These are phyloP conservation scores for Tuber umbilicatum DNA, from an alignment of 495 filamentous ascomycete species.

Conservation along the genomic window DNA sequence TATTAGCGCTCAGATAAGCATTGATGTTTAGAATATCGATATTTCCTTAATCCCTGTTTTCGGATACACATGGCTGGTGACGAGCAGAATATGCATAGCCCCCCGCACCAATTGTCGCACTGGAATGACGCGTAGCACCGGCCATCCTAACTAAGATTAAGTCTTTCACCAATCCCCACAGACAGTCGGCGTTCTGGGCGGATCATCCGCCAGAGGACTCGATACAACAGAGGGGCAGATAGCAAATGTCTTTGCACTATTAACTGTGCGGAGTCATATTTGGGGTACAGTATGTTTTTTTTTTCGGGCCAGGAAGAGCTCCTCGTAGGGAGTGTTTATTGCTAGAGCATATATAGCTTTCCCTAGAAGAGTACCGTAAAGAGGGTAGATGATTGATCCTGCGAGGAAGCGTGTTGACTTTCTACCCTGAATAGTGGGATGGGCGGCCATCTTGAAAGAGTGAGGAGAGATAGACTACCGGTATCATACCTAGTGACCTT, in stretches of 20 bases:
- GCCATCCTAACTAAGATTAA: neutral
- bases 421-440: neutral
- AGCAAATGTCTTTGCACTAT: neutral
- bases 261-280: neutral
- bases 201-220: neutral
- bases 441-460: neutral
- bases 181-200: neutral
- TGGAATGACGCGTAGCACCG: no score
- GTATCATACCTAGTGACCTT: no score
- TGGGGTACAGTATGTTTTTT: neutral
- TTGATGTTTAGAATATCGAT: no score
- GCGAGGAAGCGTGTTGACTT: neutral
- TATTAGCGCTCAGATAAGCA: no score
- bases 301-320: neutral
- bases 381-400: neutral
- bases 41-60: no score
- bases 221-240: neutral
- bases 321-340: neutral
- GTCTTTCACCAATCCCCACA: no score
- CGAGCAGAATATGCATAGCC: no score
- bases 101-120: no score
- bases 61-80: no score
- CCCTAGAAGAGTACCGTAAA: neutral
- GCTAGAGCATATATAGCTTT: neutral
- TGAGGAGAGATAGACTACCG: no score